Evolutionary conservation across 2,329 filamentous ascomycete species (phyloP).

Genomic region (Tolypocladium guangdongense): DNA sequence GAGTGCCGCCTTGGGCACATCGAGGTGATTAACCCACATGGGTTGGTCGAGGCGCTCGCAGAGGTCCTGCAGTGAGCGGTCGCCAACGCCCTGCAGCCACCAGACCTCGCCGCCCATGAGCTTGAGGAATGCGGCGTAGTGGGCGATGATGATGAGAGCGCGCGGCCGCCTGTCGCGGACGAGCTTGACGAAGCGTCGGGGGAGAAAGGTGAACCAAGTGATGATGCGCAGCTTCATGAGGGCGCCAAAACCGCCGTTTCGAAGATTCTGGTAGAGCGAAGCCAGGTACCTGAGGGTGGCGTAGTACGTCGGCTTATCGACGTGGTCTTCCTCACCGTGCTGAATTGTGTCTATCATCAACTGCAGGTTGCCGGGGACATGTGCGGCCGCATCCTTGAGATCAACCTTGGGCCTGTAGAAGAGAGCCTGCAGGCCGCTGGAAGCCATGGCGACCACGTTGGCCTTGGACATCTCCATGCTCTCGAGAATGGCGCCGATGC

Average conservation of each 20-base stretch:
- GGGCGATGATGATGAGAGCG: conserved; percentile 39
- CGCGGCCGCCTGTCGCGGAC: conserved; percentile 29
- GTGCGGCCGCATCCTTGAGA: conserved; percentile 25
- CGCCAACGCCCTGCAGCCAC: conserved; percentile 38
- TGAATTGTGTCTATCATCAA: conserved; percentile 37
- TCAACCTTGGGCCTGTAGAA: conserved; percentile 40
- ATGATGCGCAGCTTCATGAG: conserved; percentile 38
- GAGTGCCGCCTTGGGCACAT: conserved; percentile 29
- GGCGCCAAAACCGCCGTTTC: conserved; percentile 27
- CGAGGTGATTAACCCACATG: conserved; percentile 13
- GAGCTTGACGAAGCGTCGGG: conserved; percentile 31
- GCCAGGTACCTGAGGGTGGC: conserved; percentile 37
- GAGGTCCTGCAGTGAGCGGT: conserved; percentile 35
- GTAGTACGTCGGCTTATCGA: conserved; percentile 30
- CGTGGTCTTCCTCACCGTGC: conserved; percentile 29
- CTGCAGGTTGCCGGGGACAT: conserved; percentile 36
- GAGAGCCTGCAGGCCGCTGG: conserved; percentile 33
- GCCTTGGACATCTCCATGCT: conserved; percentile 11
- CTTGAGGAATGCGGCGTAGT: conserved; percentile 42
- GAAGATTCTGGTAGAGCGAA: conserved; percentile 39
- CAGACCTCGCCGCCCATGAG: conserved; percentile 27
- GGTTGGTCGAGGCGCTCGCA: conserved; percentile 26
- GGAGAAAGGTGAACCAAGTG: conserved; percentile 42
- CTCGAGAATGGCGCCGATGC: conserved; percentile 37
- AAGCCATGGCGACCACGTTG: conserved; percentile 10